Percentiles rank a stretch among this genome's conserved stretches.
These are phyloP conservation scores for Termitomyces sp. DNA, from an alignment of 768 basidiomycete species.

Conservation along the genomic window DNA sequence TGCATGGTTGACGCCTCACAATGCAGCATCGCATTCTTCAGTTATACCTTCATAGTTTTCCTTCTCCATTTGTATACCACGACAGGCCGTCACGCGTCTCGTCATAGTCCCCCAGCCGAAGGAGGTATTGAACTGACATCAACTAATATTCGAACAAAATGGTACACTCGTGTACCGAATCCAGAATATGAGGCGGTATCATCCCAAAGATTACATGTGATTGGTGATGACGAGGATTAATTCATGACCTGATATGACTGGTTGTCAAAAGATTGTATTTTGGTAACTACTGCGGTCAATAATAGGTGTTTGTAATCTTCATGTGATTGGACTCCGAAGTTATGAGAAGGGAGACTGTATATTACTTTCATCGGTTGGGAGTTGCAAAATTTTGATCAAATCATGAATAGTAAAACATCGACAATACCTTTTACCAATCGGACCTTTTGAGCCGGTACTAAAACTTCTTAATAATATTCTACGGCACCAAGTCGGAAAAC, in stretches of 20 bases:
- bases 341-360: no score
- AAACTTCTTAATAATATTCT: no score
- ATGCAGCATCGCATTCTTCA: slow-evolving; percentile 62
- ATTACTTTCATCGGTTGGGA: no score
- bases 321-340: no score
- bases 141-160: slow-evolving; percentile 35
- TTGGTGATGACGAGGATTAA: slow-evolving; percentile 32
- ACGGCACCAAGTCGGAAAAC: no score
- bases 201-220: slow-evolving; percentile 17
- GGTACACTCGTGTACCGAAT: slow-evolving; percentile 61
- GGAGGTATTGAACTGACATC: slow-evolving; percentile 14
- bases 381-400: no score
- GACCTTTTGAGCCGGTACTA: no score
- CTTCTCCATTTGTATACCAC: slow-evolving; percentile 67
- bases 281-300: no score
- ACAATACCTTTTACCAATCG: no score
- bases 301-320: no score
- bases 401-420: no score
- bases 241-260: background rate
- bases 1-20: background rate
- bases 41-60: slow-evolving; percentile 69
- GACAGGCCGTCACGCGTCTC: slow-evolving; percentile 51
- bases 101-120: background rate
- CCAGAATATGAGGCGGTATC: slow-evolving; percentile 18
- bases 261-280: no score